Conservation (phyloP, 805 yeast species). For the Saccharomycopsis fermentans region DNA sequence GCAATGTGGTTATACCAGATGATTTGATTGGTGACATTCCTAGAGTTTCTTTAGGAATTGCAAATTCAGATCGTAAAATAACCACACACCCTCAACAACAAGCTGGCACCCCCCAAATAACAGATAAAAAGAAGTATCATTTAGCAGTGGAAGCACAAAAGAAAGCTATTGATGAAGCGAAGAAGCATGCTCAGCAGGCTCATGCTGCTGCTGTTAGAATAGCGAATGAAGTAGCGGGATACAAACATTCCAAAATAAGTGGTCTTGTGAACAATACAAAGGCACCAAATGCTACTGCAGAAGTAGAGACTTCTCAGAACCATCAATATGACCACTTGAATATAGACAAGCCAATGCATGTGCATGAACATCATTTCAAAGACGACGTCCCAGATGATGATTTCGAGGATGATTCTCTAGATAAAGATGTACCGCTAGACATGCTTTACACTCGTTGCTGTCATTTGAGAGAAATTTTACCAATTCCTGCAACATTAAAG, state of each 20-base stretch:
- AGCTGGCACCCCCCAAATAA: conserved; percentile 24
- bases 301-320: conserved; percentile 13
- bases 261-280: conserved; percentile 19
- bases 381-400: conserved; percentile 21
- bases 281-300: conserved; percentile 8
- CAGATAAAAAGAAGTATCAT: conserved; percentile 39
- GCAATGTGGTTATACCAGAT: conserved; percentile 65
- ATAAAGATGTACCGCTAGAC: conserved; percentile 34
- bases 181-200: conserved; percentile 67
- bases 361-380: conserved; percentile 46
- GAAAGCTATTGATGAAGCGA: conserved; percentile 47
- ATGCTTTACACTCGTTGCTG: conserved; percentile 85
- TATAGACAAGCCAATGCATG: conserved; percentile 65
- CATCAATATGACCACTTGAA: conserved; percentile 26
- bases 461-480: conserved; percentile 81
- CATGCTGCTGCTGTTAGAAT: conserved; percentile 60
- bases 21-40: conserved; percentile 52
- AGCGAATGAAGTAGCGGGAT: conserved; percentile 52
- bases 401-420: conserved; percentile 19
- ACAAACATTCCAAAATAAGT: conserved; percentile 24
- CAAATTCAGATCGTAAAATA: conserved; percentile 33
- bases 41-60: conserved; percentile 57
- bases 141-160: conserved; percentile 52
- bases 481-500: conserved; percentile 81
- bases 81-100: conserved; percentile 20